phyloP scores from a whole-genome alignment of 345 rosid genomes.

The Ailanthus altissimus region DNA sequence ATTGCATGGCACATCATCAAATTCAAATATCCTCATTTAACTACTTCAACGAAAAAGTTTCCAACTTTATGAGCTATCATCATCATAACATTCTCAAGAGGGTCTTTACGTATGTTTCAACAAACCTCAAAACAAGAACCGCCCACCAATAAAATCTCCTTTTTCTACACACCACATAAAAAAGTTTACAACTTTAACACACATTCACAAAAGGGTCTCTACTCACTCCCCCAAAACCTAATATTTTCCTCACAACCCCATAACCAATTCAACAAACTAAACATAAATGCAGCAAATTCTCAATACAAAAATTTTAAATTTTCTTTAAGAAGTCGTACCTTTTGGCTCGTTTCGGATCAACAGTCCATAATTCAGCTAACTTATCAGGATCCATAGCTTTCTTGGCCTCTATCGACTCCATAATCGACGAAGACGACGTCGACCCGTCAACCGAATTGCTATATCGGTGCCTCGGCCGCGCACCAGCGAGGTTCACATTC shows the following conservation, averaged over 20 bases:
- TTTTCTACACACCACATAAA: background rate
- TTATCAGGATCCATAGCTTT: conserved; percentile 96
- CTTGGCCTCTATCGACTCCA: conserved; percentile 81
- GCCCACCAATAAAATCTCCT: background rate
- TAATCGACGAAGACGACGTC: conserved; percentile 29
- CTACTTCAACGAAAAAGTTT: background rate
- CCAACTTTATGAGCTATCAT: background rate
- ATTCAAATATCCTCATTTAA: conserved; percentile 3
- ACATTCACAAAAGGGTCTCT: conserved; percentile 3
- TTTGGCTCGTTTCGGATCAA: conserved; percentile 88
- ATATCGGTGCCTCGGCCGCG: conserved; percentile 67
- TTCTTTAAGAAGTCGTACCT: conserved; percentile 55
- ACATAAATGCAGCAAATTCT: background rate
- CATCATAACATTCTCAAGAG: background rate
- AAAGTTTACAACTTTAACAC: background rate
- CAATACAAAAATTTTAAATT: conserved; percentile 2
- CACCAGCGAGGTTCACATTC: conserved; percentile 9
- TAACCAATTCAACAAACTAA: background rate
- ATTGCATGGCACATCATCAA: background rate
- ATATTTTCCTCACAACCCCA: background rate
- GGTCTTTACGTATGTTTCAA: background rate
- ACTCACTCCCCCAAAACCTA: background rate
- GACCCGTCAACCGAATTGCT: conserved; percentile 83
- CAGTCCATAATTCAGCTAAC: conserved; percentile 80
- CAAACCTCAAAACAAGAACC: background rate